These are phyloP conservation scores for Epicoccum nigrum DNA, from an alignment of 2,329 filamentous ascomycete species.

Conservation along the genomic window DNA sequence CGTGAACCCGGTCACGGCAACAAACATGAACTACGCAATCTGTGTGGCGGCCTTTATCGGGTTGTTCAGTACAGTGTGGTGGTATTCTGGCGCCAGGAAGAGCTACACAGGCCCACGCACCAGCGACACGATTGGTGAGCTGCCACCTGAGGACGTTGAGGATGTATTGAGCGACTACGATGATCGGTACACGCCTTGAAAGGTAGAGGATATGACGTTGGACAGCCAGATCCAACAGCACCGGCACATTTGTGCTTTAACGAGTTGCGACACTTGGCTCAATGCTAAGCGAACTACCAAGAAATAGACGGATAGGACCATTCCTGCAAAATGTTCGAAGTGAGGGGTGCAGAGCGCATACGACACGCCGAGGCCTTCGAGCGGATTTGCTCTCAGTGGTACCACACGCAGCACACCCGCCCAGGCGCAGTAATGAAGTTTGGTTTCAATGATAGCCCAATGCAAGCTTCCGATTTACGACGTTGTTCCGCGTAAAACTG, in stretches of 20 bases:
- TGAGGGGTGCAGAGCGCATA: no score
- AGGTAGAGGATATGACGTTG: background rate
- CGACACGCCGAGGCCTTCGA: constrained; percentile 3
- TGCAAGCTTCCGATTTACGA: no score
- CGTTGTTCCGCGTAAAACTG: background rate
- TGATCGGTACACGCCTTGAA: constrained; percentile 25
- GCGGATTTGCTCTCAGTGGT: background rate
- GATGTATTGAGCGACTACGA: constrained; percentile 46
- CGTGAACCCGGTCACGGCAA: constrained; percentile 49
- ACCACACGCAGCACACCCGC: background rate
- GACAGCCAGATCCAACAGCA: background rate
- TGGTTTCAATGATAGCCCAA: no score
- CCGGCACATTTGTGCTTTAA: background rate
- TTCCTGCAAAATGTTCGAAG: no score
- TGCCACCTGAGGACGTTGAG: constrained; percentile 51
- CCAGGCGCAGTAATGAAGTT: no score
- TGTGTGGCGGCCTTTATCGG: constrained; percentile 58
- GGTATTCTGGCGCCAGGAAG: constrained; percentile 51
- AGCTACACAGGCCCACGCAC: constrained; percentile 66
- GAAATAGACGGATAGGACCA: background rate
- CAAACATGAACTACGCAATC: constrained; percentile 58
- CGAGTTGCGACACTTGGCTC: background rate
- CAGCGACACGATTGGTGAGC: constrained; percentile 56
- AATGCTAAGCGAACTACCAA: background rate
- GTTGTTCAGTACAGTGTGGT: constrained; percentile 53